Percentiles rank a stretch among this genome's conserved stretches.
Conservation (phyloP, 129 eudicot genomes). For the Helichrysum umbraculigerum region DNA sequence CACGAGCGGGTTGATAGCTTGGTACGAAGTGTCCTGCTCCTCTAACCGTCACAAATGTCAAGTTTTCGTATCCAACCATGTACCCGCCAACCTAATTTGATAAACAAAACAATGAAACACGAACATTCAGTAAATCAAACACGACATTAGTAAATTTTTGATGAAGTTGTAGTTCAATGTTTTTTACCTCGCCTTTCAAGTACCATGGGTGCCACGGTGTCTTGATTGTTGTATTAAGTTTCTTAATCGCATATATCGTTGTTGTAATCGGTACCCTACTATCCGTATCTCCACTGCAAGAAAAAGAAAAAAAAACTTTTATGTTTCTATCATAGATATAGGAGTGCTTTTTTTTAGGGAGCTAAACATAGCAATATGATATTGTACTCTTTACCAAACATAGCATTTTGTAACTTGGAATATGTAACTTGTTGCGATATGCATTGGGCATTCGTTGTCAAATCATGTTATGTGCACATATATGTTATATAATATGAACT, state of each 20-base stretch:
- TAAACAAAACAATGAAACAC: background rate
- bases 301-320: too few relatives aligned
- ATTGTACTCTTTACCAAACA: background rate
- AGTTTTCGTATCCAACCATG: constrained; percentile 47
- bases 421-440: background rate
- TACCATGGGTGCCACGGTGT: constrained; percentile 65
- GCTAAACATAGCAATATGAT: background rate
- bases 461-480: too few relatives aligned
- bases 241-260: constrained; percentile 49
- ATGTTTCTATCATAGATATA: background rate
- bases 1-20: constrained; percentile 60
- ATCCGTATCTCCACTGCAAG: constrained; percentile 56
- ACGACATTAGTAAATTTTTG: background rate
- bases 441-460: too few relatives aligned
- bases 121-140: background rate
- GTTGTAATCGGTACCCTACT: constrained; percentile 49
- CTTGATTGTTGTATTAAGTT: constrained; percentile 34
- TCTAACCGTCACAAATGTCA: constrained; percentile 55
- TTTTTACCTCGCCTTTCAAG: constrained; percentile 47
- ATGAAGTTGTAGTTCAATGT: background rate
- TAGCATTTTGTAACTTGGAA: background rate
- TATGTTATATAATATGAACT: too few relatives aligned
- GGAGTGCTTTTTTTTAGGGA: background rate
- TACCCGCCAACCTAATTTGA: constrained; percentile 54
- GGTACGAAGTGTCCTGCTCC: constrained; percentile 68